phyloP scores from a whole-genome alignment of 2,329 filamentous ascomycete genomes.

The Colletotrichum neosansevieriae region DNA sequence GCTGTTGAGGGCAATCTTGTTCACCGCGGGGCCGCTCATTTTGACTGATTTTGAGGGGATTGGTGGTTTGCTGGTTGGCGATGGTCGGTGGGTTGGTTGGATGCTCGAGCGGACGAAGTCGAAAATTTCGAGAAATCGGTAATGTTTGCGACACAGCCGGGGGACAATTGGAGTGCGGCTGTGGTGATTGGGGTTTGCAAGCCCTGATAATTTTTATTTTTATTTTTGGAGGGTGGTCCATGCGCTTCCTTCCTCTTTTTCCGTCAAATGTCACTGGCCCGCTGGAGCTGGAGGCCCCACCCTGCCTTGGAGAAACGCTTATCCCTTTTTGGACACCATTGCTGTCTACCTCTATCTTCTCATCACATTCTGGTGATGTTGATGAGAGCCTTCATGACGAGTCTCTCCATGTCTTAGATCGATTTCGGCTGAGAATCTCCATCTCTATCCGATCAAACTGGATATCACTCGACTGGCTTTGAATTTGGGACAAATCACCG shows the following conservation, averaged over 20 bases:
- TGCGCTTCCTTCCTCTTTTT: background rate
- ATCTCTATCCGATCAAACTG: too few species aligned
- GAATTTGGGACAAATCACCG: too few species aligned
- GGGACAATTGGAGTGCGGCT: background rate
- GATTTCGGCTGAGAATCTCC: too few species aligned
- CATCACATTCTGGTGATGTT: too few species aligned
- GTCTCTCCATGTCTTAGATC: too few species aligned
- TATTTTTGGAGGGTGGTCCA: background rate
- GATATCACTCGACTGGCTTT: too few species aligned
- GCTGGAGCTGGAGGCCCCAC: background rate
- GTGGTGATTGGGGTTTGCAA: slow-evolving; percentile 43
- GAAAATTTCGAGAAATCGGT: background rate
- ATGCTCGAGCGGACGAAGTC: slow-evolving; percentile 39
- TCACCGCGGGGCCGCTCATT: slow-evolving; percentile 79
- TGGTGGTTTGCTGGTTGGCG: slow-evolving; percentile 37
- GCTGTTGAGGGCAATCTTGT: slow-evolving; percentile 99
- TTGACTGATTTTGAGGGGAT: slow-evolving; percentile 58
- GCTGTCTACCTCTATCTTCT: too few species aligned
- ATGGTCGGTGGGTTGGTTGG: slow-evolving; percentile 39
- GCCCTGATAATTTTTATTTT: slow-evolving; percentile 28
- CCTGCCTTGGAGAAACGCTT: background rate
- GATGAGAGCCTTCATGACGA: too few species aligned
- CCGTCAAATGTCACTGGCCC: background rate
- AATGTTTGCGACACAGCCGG: slow-evolving; percentile 9
- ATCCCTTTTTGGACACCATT: background rate